Conservation (phyloP, 2,329 filamentous ascomycete species). For the Hymenoscyphus repandus region DNA sequence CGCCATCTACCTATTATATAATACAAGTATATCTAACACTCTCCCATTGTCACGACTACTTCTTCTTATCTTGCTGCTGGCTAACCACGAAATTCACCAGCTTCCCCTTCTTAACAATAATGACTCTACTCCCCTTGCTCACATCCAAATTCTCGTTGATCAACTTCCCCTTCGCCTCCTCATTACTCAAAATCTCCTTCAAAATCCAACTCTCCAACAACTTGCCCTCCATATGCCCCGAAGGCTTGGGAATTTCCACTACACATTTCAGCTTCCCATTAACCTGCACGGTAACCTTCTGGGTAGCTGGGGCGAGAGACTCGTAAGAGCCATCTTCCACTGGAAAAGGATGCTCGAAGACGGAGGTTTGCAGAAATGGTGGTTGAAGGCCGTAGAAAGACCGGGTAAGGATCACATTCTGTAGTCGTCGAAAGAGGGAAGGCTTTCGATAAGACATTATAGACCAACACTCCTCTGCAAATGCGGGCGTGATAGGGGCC, state of each 20-base stretch:
- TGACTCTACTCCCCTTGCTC: constrained; percentile 53
- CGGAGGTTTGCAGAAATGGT: constrained; percentile 17
- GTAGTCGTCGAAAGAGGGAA: constrained; percentile 18
- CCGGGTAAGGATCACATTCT: neutral
- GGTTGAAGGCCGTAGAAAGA: neutral
- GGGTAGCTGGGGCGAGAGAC: constrained; percentile 44
- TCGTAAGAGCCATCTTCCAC: constrained; percentile 44
- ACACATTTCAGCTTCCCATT: constrained; percentile 73
- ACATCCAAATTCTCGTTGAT: constrained; percentile 41
- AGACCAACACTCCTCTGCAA: constrained; percentile 77
- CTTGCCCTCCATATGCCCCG: constrained; percentile 37
- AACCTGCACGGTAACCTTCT: constrained; percentile 65
- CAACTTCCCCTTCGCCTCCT: constrained; percentile 49
- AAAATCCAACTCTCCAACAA: constrained; percentile 56
- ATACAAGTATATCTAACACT: too few relatives aligned
- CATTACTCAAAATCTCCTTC: constrained; percentile 52
- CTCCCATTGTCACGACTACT: too few relatives aligned
- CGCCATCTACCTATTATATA: too few relatives aligned
- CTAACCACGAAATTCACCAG: constrained; percentile 67
- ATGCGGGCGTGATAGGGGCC: constrained; percentile 73
- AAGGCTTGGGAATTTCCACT: constrained; percentile 54
- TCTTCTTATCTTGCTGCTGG: neutral
- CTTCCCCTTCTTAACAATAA: constrained; percentile 62
- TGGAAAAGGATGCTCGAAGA: constrained; percentile 54
- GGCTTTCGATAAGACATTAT: constrained; percentile 35